These are phyloP conservation scores for Saccharomycopsis fermentans DNA, from an alignment of 805 yeast genomes.

Conservation along the genomic window DNA sequence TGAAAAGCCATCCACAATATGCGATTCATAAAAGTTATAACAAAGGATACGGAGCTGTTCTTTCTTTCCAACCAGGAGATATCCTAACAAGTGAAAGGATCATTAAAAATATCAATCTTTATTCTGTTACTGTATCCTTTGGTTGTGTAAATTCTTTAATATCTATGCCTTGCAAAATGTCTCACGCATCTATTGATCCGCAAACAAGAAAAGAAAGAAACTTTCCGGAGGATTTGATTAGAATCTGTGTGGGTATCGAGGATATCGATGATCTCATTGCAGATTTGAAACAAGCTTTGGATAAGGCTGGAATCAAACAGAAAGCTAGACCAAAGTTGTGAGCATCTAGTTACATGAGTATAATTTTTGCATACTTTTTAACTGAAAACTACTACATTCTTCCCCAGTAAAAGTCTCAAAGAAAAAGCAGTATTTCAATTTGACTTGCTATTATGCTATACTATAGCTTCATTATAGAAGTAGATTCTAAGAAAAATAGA, in stretches of 20 bases:
- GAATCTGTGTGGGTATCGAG: constrained; percentile 90
- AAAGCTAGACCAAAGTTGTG: not conserved
- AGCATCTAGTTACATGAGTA: not conserved
- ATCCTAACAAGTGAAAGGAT: constrained; percentile 55
- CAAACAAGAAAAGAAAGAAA: constrained; percentile 79
- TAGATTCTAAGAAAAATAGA: too few relatives aligned
- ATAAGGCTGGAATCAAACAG: constrained; percentile 5
- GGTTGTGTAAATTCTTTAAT: constrained; percentile 91
- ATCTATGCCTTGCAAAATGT: constrained; percentile 91
- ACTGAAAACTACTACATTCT: not conserved
- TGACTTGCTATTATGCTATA: too few relatives aligned
- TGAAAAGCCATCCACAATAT: constrained; percentile 71
- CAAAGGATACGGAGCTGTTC: constrained; percentile 81
- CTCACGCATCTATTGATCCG: constrained; percentile 93
- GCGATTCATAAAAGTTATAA: constrained; percentile 69
- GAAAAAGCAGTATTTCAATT: too few relatives aligned
- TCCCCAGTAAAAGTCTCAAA: too few relatives aligned
- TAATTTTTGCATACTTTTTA: not conserved
- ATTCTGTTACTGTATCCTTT: constrained; percentile 85
- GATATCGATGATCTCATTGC: constrained; percentile 66
- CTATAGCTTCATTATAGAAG: too few relatives aligned
- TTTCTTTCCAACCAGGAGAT: constrained; percentile 80
- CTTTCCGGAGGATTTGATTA: constrained; percentile 83
- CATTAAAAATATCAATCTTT: constrained; percentile 66
- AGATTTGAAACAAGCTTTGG: constrained; percentile 59